Evolutionary conservation across 768 basidiomycete species (phyloP).

Genomic region (Coprinopsis marcescibilis): DNA sequence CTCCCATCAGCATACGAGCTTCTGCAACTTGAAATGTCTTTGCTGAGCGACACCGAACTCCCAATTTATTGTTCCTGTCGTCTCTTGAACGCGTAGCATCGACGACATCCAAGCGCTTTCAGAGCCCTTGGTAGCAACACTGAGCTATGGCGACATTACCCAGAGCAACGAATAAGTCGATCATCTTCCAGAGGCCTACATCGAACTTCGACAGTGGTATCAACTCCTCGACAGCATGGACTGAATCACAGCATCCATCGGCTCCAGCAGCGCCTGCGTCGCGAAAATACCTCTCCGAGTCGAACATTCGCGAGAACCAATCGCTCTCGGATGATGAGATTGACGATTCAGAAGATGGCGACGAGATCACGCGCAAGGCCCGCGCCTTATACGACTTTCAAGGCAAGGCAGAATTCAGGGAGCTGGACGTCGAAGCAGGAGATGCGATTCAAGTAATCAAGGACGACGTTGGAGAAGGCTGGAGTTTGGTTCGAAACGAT

Average conservation of each 20-base stretch:
- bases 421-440: constrained; percentile 63
- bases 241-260: constrained; percentile 34
- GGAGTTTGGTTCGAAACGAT: constrained; percentile 64
- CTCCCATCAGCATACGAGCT: constrained; percentile 2
- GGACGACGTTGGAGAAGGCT: constrained; percentile 70
- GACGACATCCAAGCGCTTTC: neutral
- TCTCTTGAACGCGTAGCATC: neutral
- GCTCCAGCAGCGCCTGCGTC: constrained; percentile 27
- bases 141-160: constrained; percentile 10
- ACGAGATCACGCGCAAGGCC: constrained; percentile 40
- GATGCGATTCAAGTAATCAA: constrained; percentile 67
- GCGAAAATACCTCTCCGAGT: constrained; percentile 33
- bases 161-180: constrained; percentile 4
- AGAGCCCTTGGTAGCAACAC: neutral
- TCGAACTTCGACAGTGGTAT: constrained; percentile 71
- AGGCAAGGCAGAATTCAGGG: constrained; percentile 70
- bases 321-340: constrained; percentile 40
- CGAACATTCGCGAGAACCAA: constrained; percentile 12
- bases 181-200: constrained; percentile 19
- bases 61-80: too few relatives aligned
- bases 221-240: constrained; percentile 76
- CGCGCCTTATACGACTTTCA: constrained; percentile 71
- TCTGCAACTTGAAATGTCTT: neutral
- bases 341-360: constrained; percentile 23
- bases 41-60: neutral